Evolutionary conservation across 1,284 basidiomycete genomes (phyloP), one percentile per base, ranked within the genome.

Genomic region (Lignosus rhinocerotis): DNA sequence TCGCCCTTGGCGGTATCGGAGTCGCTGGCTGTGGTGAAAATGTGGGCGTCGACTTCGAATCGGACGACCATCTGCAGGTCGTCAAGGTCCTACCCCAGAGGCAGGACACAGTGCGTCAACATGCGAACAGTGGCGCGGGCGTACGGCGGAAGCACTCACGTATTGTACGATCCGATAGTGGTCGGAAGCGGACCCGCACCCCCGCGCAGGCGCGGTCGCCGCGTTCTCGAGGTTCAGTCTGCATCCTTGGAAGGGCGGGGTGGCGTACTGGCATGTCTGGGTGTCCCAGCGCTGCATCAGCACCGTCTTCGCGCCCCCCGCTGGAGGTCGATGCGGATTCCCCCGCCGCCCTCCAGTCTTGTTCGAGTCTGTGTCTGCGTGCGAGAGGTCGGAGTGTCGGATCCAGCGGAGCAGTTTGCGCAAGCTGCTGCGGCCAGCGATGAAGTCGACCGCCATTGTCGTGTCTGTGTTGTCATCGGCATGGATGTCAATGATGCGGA

Each of bases 351-450:
- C 14, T 39, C 10, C 17, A 4, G 36, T 43, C 25, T 21, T 9
- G 33, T 47, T 42, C n/a, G 19, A 8, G 31, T 25, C 19, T 12
- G 16, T 31, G 14, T 52, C 34, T 46, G 31, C 19, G 43, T 39
- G 11, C 48, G n/a, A n/a, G 38, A 9, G 14, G 33, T 59, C 45
- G 10, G 25, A 34, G 6, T 32, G 30, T 8, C 66, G 64, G 41
- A 79, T 72, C 83, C 83, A 86, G 17, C 80, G 70, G 17, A 81
- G 62, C 10, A 87, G 73, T 67, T 85, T 85, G 14, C 84, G 74
- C 21, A 86, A 72, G 17, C 74, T 75, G 66, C 85, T 86, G 6
- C 85, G 76, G 65, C 85, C 83, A 0, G 82, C 81, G 46, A 86
- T 72, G 54, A 86, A 72, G 63, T 87, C 83, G 44, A 83, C 68